phyloP scores from a whole-genome alignment of 495 filamentous ascomycete species.

The Beverwykella pulmonaria region DNA sequence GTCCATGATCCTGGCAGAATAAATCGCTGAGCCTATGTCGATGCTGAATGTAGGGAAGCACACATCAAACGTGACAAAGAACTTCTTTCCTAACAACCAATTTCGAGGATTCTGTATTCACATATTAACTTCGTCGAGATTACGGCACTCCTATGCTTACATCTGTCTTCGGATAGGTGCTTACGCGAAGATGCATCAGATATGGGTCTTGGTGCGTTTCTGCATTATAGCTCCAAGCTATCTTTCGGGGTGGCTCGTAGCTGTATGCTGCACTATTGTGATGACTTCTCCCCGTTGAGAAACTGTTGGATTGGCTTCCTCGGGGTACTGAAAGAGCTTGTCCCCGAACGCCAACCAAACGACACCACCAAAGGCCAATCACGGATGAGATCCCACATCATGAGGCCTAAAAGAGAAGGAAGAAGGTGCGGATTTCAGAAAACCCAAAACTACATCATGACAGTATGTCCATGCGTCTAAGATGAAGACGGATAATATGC shows the following conservation, averaged over 20 bases:
- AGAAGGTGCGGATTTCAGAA: neutral
- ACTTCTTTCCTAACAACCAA: constrained; percentile 49
- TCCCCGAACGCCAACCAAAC: constrained; percentile 40
- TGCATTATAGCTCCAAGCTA: constrained; percentile 1
- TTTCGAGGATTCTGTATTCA: constrained; percentile 46
- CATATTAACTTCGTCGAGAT: neutral
- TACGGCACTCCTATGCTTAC: constrained; percentile 1
- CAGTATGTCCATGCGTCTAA: neutral
- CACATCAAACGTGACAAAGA: constrained; percentile 51
- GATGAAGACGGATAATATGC: neutral
- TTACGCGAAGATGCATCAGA: constrained; percentile 9
- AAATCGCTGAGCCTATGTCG: constrained; percentile 55
- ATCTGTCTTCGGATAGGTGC: constrained; percentile 25
- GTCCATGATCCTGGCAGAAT: constrained; percentile 44
- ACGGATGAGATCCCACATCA: constrained; percentile 41
- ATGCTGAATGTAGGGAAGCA: constrained; percentile 53
- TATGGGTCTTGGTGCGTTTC: neutral
- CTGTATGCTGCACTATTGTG: constrained; percentile 42
- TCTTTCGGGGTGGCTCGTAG: constrained; percentile 30
- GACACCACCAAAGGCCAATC: constrained; percentile 45
- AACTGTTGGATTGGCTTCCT: constrained; percentile 42
- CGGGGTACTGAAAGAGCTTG: constrained; percentile 40
- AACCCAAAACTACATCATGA: neutral
- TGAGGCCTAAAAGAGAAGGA: neutral
- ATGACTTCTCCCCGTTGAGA: constrained; percentile 44